Percentiles rank a stretch among this genome's conserved stretches.
Evolutionary conservation across 352 stramenopile species (phyloP).

Genomic region (Lagenidium giganteum): DNA sequence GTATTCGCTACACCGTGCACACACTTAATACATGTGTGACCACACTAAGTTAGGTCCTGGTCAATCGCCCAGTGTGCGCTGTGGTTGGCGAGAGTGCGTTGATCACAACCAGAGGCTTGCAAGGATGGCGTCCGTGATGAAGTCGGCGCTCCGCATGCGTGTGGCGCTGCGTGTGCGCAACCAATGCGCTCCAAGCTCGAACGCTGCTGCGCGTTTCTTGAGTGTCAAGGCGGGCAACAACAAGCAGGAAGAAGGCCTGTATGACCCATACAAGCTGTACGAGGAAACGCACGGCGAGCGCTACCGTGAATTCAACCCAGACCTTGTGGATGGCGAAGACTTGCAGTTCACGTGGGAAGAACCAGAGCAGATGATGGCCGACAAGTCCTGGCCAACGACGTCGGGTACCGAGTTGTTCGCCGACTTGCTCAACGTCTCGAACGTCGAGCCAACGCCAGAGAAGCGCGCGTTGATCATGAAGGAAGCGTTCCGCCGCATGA

Average conservation of each 20-base stretch:
- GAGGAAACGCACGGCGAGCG: conserved; percentile 62
- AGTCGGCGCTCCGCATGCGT: too few relatives aligned
- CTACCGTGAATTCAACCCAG: conserved; percentile 80
- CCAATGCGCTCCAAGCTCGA: too few relatives aligned
- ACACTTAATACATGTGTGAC: too few relatives aligned
- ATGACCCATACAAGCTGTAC: conserved; percentile 82
- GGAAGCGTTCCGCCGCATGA: conserved; percentile 71
- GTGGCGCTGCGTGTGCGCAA: too few relatives aligned
- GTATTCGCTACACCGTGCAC: too few relatives aligned
- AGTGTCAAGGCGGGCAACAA: conserved; percentile 18
- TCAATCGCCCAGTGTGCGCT: too few relatives aligned
- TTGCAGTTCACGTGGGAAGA: conserved; percentile 66
- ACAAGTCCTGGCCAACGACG: conserved; percentile 85
- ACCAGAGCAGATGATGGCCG: conserved; percentile 78
- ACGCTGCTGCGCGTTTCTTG: too few relatives aligned
- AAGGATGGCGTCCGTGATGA: too few relatives aligned
- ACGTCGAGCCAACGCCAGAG: conserved; percentile 39
- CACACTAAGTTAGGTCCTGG: too few relatives aligned
- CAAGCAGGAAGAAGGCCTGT: conserved; percentile 37
- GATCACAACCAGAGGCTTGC: too few relatives aligned
- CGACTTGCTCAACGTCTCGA: conserved; percentile 78
- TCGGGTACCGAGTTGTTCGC: conserved; percentile 73
- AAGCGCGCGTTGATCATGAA: conserved; percentile 65
- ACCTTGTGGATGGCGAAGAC: conserved; percentile 45
- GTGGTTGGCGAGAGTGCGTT: too few relatives aligned